Evolutionary conservation across 177 flowering plant genomes (phyloP).

Genomic region (Vitis hybrid): DNA sequence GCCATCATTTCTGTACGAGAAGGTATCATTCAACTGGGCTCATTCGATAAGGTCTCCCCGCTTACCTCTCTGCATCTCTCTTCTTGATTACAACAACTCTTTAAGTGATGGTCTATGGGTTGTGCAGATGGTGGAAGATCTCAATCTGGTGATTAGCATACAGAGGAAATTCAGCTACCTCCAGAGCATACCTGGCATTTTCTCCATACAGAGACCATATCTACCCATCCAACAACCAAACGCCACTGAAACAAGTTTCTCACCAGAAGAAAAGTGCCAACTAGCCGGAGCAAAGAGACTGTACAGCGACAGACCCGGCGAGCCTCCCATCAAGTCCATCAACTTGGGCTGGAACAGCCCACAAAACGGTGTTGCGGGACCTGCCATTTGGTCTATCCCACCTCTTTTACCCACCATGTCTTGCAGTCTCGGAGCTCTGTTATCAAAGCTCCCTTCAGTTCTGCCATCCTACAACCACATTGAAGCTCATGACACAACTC

Average conservation of each 20-base stretch:
- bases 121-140: conserved; percentile 65
- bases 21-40: conserved; percentile 81
- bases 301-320: conserved; percentile 21
- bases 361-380: conserved; percentile 24
- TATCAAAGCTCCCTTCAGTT: conserved; percentile 33
- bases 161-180: conserved; percentile 77
- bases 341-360: conserved; percentile 62
- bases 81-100: background rate
- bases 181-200: conserved; percentile 65
- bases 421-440: conserved; percentile 45
- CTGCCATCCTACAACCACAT: conserved; percentile 12
- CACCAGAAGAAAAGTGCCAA: conserved; percentile 22
- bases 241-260: conserved; percentile 16
- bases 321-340: conserved; percentile 36
- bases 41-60: conserved; percentile 61
- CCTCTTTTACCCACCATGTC: conserved; percentile 49
- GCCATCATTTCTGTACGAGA: conserved; percentile 76
- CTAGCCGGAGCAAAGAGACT: conserved; percentile 43
- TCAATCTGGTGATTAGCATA: conserved; percentile 62
- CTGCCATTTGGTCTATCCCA: conserved; percentile 47
- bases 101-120: background rate
- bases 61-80: background rate
- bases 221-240: conserved; percentile 38
- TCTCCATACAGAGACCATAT: conserved; percentile 61
- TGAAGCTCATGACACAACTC: conserved; percentile 12